phyloP scores from a whole-genome alignment of 208 protist genomes.

The Entamoeba moshkovskii region DNA sequence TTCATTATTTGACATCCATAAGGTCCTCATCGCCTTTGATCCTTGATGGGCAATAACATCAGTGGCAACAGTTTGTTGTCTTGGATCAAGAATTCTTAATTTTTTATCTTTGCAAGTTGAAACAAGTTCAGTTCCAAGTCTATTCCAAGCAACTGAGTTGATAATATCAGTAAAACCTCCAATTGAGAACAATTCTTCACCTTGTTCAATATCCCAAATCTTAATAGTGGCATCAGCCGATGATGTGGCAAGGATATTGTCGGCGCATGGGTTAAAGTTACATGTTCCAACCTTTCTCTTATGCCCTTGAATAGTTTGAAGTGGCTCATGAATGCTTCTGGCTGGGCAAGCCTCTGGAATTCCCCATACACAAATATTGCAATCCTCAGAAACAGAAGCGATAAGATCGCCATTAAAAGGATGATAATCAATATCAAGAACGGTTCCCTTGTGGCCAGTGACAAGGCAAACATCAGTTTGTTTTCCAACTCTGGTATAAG shows the following conservation, averaged over 20 bases:
- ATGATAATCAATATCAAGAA: conserved; percentile 52
- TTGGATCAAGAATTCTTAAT: conserved; percentile 65
- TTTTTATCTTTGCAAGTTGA: conserved; percentile 73
- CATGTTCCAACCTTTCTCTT: conserved; percentile 45
- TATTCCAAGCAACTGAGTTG: conserved; percentile 69
- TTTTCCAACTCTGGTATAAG: conserved; percentile 28
- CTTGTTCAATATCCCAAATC: conserved; percentile 64
- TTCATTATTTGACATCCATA: conserved; percentile 62
- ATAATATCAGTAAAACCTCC: conserved; percentile 60
- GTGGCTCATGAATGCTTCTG: conserved; percentile 21
- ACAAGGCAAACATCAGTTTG: conserved; percentile 32
- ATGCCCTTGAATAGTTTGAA: conserved; percentile 48
- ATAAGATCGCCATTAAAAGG: conserved; percentile 57
- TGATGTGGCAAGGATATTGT: conserved; percentile 50
- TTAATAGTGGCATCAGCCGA: conserved; percentile 44
- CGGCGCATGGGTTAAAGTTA: conserved; percentile 52
- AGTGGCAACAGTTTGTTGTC: conserved; percentile 16
- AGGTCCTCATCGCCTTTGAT: conserved; percentile 55
- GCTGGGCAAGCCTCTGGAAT: conserved; percentile 46
- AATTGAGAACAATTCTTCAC: conserved; percentile 44
- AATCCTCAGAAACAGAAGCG: conserved; percentile 52
- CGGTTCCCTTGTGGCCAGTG: conserved; percentile 44
- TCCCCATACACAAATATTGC: conserved; percentile 48
- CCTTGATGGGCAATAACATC: conserved; percentile 30
- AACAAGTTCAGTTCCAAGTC: conserved; percentile 61